Percentiles rank a stretch among this genome's conserved stretches.
These are phyloP conservation scores for Fagus crenata DNA, from an alignment of 306 rosid species.

Conservation along the genomic window DNA sequence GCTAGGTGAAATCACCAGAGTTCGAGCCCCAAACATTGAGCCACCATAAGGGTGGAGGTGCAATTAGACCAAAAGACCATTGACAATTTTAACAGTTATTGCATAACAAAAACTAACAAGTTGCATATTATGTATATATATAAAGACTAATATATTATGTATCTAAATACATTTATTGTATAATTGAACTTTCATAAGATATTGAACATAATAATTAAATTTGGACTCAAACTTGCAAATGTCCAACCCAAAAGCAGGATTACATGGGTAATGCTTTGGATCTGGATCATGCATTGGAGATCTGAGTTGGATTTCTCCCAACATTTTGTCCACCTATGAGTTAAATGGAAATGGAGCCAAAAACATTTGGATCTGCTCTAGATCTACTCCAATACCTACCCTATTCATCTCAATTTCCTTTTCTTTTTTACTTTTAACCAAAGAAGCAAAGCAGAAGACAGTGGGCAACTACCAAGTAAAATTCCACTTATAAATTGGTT, in stretches of 20 bases:
- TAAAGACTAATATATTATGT: no score
- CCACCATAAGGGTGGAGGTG: no score
- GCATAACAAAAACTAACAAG: no score
- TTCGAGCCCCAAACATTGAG: no score
- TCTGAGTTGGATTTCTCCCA: constrained; percentile 11
- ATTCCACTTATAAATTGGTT: constrained; percentile 10
- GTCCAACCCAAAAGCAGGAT: constrained; percentile 16
- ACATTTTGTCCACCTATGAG: not conserved
- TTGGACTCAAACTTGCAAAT: constrained; percentile 11
- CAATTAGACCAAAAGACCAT: no score
- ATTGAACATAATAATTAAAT: not conserved
- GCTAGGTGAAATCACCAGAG: no score
- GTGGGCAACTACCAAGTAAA: constrained; percentile 10
- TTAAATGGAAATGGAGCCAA: not conserved
- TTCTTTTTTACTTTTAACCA: not conserved
- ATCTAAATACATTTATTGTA: not conserved
- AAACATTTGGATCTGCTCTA: not conserved
- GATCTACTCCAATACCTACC: not conserved
- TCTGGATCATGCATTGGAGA: constrained; percentile 1
- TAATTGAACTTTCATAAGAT: not conserved
- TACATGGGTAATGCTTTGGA: constrained; percentile 24
- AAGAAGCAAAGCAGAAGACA: constrained; percentile 21
- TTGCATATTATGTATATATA: no score
- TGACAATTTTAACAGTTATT: no score
- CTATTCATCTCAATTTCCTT: not conserved